Percentiles rank a stretch among this genome's conserved stretches.
Evolutionary conservation across 371 early-diverging fungal genomes (phyloP).

Genomic region (Lichtheimia hyalospora): DNA sequence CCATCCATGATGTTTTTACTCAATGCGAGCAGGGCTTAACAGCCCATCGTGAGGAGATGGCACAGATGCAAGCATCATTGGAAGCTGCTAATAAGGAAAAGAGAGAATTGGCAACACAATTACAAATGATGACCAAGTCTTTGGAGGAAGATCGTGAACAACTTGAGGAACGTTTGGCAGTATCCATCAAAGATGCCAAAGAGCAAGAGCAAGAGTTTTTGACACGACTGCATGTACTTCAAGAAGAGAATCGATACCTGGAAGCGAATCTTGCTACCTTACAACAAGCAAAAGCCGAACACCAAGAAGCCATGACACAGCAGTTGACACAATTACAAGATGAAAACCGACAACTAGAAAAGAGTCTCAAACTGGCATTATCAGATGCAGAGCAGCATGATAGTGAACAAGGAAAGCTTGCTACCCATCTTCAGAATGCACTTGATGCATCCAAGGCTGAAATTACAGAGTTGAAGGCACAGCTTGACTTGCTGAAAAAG

Average conservation of each 20-base stretch:
- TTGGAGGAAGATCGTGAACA: not conserved
- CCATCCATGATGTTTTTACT: constrained; percentile 33
- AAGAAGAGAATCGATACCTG: not conserved
- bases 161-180: not conserved
- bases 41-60: constrained; percentile 16
- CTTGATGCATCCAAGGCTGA: too few species aligned
- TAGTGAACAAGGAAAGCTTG: too few species aligned
- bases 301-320: too few species aligned
- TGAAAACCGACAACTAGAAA: not conserved
- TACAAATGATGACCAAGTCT: not conserved
- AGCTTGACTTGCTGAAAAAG: too few species aligned
- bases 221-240: not conserved
- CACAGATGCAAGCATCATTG: not conserved
- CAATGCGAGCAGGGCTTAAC: constrained; percentile 35
- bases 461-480: too few species aligned
- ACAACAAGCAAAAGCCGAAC: too few species aligned
- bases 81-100: not conserved
- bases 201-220: not conserved
- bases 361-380: not conserved
- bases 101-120: not conserved
- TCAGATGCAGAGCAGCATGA: too few species aligned
- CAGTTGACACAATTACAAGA: not conserved
- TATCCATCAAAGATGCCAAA: not conserved
- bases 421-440: too few species aligned
- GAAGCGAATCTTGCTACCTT: not conserved